phyloP scores from a whole-genome alignment of 805 yeast species.

The Yamadazyma nakazawae region DNA sequence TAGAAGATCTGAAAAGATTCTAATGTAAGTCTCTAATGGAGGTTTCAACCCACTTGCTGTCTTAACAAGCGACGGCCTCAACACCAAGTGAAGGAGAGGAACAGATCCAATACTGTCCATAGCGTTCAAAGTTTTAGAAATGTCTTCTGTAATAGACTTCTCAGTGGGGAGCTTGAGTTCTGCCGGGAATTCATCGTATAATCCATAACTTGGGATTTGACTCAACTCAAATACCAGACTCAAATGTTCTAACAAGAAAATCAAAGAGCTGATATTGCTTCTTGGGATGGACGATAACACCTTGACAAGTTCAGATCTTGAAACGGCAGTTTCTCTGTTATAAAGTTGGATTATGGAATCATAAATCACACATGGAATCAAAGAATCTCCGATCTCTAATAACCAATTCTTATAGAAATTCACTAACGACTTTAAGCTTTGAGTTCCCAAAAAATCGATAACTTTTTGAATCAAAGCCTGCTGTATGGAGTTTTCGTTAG shows the following conservation, averaged over 20 bases:
- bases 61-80: constrained; percentile 39
- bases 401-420: constrained; percentile 40
- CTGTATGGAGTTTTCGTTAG: constrained; percentile 22
- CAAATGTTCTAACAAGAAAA: constrained; percentile 36
- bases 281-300: constrained; percentile 34
- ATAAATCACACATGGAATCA: constrained; percentile 40
- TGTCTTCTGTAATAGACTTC: constrained; percentile 6
- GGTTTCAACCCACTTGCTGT: constrained; percentile 38
- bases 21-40: constrained; percentile 26
- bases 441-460: constrained; percentile 10
- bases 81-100: constrained; percentile 39
- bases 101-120: constrained; percentile 36
- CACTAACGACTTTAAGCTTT: constrained; percentile 14
- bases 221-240: constrained; percentile 21
- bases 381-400: constrained; percentile 38
- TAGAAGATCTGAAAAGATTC: constrained; percentile 28
- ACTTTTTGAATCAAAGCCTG: constrained; percentile 20
- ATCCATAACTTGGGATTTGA: constrained; percentile 23
- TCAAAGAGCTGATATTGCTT: constrained; percentile 35
- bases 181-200: constrained; percentile 23
- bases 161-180: constrained; percentile 7
- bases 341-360: constrained; percentile 21
- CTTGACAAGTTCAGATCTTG: constrained; percentile 20
- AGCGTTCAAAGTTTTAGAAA: constrained; percentile 23
- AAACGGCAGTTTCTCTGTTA: constrained; percentile 11